A percentile compares a stretch with the other conserved stretches of the same genome.
Conservation (phyloP, 1,284 basidiomycete genomes). For the Tetrapyrgos nigripes region DNA sequence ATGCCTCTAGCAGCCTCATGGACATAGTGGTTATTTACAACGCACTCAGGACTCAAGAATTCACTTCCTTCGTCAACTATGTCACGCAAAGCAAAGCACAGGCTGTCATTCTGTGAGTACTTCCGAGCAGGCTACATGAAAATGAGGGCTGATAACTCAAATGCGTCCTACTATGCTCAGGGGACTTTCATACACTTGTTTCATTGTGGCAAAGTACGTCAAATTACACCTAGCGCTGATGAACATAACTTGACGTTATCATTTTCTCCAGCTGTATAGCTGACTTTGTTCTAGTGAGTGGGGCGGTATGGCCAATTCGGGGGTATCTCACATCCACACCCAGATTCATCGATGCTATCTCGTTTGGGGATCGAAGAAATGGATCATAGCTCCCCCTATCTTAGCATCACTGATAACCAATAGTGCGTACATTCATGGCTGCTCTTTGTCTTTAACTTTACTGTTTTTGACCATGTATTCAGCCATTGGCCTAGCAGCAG, state of each 20-base stretch:
- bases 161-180: neutral
- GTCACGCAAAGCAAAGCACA: neutral
- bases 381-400: neutral
- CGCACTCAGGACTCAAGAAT: neutral
- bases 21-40: neutral
- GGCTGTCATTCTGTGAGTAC: neutral
- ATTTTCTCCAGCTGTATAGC: neutral
- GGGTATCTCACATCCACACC: neutral
- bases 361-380: conserved; percentile 6
- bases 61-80: neutral
- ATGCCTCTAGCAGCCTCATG: neutral
- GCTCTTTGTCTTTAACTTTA: neutral
- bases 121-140: too few species aligned
- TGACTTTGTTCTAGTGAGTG: neutral
- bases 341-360: conserved; percentile 10
- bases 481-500: neutral
- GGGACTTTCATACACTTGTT: neutral
- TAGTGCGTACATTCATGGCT: neutral
- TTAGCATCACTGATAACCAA: neutral
- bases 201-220: neutral
- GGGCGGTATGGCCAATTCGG: neutral
- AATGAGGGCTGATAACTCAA: neutral
- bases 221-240: neutral
- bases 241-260: neutral
- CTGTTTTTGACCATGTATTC: neutral